Evolutionary conservation across 768 basidiomycete species (phyloP).

Genomic region (Exsudoporus frostii): DNA sequence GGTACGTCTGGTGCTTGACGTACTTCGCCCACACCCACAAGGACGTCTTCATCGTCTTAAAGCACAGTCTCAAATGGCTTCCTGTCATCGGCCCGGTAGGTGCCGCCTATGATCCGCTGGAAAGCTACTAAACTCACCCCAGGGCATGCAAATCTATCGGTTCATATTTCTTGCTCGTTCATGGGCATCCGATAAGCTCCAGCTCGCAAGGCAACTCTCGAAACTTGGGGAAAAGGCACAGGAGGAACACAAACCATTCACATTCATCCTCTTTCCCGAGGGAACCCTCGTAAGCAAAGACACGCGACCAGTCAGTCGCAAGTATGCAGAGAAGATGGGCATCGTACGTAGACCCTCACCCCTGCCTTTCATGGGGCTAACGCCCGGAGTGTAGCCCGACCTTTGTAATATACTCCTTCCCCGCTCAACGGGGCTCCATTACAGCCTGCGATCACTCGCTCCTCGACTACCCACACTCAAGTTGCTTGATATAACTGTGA

Average conservation of each 20-base stretch:
- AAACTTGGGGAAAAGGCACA: conserved; percentile 69
- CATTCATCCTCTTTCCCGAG: conserved; percentile 90
- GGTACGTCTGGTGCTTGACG: conserved; percentile 83
- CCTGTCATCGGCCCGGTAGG: conserved; percentile 88
- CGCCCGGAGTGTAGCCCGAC: conserved; percentile 53
- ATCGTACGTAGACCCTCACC: conserved; percentile 57
- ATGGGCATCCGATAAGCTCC: conserved; percentile 79
- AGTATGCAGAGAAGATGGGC: conserved; percentile 84
- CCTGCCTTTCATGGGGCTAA: conserved; percentile 12
- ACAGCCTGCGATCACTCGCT: conserved; percentile 75
- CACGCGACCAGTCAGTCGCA: conserved; percentile 81
- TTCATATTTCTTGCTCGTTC: conserved; percentile 93
- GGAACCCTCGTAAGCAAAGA: conserved; percentile 89
- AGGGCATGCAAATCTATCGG: conserved; percentile 92
- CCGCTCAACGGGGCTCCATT: conserved; percentile 87
- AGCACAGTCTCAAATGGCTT: conserved; percentile 83
- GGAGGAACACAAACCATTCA: conserved; percentile 64
- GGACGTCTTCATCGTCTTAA: conserved; percentile 86
- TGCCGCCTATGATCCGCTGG: background rate
- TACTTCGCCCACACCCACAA: conserved; percentile 69
- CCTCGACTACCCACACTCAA: conserved; percentile 74
- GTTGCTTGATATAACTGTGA: conserved; percentile 87
- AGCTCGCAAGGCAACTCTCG: conserved; percentile 63
- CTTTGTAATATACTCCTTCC: conserved; percentile 82
- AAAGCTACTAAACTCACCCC: conserved; percentile 5